phyloP scores from a whole-genome alignment of 2,329 filamentous ascomycete species.

The Exophiala lecanii-corni region DNA sequence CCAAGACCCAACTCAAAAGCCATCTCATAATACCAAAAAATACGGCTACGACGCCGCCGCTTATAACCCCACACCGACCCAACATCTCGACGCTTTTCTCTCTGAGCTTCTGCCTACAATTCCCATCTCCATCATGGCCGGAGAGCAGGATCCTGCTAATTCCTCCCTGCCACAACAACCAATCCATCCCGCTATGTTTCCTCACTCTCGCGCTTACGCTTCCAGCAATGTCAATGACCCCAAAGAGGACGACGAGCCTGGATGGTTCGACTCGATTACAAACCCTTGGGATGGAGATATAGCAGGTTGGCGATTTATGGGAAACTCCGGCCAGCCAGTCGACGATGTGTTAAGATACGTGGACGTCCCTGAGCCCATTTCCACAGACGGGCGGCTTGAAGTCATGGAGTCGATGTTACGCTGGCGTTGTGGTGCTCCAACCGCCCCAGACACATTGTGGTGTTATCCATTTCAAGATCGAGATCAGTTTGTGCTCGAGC shows the following conservation, averaged over 20 bases:
- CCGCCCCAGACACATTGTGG: slow-evolving; percentile 94
- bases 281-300: slow-evolving; percentile 92
- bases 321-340: slow-evolving; percentile 85
- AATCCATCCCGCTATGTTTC: slow-evolving; percentile 89
- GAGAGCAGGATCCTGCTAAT: slow-evolving; percentile 80
- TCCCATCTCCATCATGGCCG: slow-evolving; percentile 83
- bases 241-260: slow-evolving; percentile 43
- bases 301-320: slow-evolving; percentile 82
- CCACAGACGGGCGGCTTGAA: slow-evolving; percentile 58
- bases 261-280: slow-evolving; percentile 84
- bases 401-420: slow-evolving; percentile 94
- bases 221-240: slow-evolving; percentile 39
- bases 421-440: slow-evolving; percentile 88
- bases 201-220: slow-evolving; percentile 64
- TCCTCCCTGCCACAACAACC: slow-evolving; percentile 86
- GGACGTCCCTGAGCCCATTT: slow-evolving; percentile 38
- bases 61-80: slow-evolving; percentile 82
- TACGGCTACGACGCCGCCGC: slow-evolving; percentile 89
- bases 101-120: slow-evolving; percentile 75
- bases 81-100: slow-evolving; percentile 79
- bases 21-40: slow-evolving; percentile 57
- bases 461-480: slow-evolving; percentile 94
- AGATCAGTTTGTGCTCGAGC: slow-evolving; percentile 81
- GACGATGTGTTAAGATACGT: slow-evolving; percentile 93
- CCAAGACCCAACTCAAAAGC: slow-evolving; percentile 46